A percentile compares a stretch with the other conserved stretches of the same genome.
These are phyloP conservation scores for Coemansia sp. DNA, from an alignment of 192 early-diverging fungal genomes.

Conservation along the genomic window DNA sequence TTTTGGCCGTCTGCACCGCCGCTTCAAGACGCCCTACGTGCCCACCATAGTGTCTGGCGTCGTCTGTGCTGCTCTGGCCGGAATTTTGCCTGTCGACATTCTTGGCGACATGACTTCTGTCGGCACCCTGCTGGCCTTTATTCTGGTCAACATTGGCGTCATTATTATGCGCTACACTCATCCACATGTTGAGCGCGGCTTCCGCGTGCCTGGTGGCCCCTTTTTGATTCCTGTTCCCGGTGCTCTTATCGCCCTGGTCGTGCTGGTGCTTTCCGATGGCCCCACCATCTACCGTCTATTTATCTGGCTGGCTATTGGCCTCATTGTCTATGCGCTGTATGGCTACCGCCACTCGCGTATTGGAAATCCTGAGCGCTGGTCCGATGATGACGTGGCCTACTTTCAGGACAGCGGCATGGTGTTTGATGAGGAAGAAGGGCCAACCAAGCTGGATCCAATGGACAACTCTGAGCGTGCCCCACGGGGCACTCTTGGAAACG, in stretches of 20 bases:
- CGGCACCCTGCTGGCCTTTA: slow-evolving; percentile 80
- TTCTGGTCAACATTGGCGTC: slow-evolving; percentile 74
- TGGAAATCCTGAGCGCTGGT: slow-evolving; percentile 53
- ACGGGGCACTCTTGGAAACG: too few relatives aligned
- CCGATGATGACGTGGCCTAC: slow-evolving; percentile 38
- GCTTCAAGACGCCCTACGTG: slow-evolving; percentile 71
- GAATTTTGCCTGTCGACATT: slow-evolving; percentile 74
- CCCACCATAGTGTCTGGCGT: slow-evolving; percentile 64
- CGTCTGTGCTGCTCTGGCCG: slow-evolving; percentile 63
- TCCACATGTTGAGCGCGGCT: slow-evolving; percentile 63
- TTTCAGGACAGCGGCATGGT: slow-evolving; percentile 24
- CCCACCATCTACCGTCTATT: slow-evolving; percentile 69
- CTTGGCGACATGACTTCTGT: slow-evolving; percentile 81
- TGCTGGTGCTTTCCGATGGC: slow-evolving; percentile 63
- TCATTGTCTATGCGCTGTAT: slow-evolving; percentile 70
- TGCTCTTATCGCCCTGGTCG: slow-evolving; percentile 54
- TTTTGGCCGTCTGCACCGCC: slow-evolving; percentile 67
- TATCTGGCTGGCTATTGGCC: slow-evolving; percentile 73
- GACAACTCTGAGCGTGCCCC: too few relatives aligned
- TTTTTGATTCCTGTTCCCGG: slow-evolving; percentile 64
- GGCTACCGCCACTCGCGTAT: slow-evolving; percentile 63
- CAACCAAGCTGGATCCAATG: background rate
- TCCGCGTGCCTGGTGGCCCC: slow-evolving; percentile 65
- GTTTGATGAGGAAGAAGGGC: slow-evolving; percentile 2
- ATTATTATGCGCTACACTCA: slow-evolving; percentile 71